phyloP scores from a whole-genome alignment of 331 rosid species.

The Saraca asoca region DNA sequence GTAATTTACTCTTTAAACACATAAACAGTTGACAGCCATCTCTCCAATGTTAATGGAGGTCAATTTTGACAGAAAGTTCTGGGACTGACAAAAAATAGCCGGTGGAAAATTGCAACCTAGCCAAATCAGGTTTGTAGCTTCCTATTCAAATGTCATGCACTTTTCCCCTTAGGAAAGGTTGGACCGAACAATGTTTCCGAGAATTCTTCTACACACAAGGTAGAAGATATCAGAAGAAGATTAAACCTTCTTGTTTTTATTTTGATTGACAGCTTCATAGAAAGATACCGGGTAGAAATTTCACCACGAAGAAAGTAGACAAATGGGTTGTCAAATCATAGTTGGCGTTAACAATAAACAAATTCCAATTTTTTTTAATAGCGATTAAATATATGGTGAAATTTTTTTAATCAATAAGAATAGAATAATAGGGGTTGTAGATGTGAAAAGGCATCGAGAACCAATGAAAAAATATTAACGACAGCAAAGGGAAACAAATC shows the following conservation, averaged over 20 bases:
- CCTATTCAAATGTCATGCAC: background rate
- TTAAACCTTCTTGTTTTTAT: background rate
- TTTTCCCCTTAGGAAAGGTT: background rate
- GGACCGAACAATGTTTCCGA: background rate
- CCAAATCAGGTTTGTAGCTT: background rate
- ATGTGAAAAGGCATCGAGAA: background rate
- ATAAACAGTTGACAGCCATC: background rate
- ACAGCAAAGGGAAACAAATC: background rate
- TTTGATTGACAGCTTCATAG: background rate
- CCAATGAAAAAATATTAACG: background rate
- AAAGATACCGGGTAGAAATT: background rate
- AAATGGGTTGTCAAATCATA: conserved; percentile 17
- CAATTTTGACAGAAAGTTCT: background rate
- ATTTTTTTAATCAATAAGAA: background rate
- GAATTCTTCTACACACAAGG: background rate
- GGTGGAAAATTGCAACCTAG: background rate
- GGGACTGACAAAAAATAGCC: background rate
- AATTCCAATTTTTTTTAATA: background rate
- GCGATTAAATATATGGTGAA: background rate
- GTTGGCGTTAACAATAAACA: background rate
- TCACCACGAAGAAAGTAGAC: background rate
- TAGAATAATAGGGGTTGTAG: background rate
- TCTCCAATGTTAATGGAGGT: background rate
- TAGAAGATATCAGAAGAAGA: background rate
- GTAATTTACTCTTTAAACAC: background rate